Percentiles rank a stretch among this genome's conserved stretches.
These are phyloP conservation scores for Xerocomus minutiporus DNA, from an alignment of 1,284 basidiomycete genomes.

Conservation along the genomic window DNA sequence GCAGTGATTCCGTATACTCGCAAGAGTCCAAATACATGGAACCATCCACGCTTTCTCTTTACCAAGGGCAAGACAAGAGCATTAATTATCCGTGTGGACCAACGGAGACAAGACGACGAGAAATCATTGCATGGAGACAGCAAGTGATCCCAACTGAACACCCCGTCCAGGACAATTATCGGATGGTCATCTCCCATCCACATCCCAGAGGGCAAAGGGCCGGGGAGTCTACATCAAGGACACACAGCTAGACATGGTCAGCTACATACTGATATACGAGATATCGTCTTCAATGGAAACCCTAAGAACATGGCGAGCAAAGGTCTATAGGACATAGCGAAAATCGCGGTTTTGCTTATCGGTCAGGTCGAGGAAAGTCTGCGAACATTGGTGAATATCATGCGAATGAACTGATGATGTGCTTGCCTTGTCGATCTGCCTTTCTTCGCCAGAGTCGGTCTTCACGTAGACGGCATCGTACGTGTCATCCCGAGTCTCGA, in stretches of 20 bases:
- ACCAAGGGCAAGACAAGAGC: neutral
- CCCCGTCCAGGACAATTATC: constrained; percentile 26
- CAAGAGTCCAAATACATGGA: constrained; percentile 7
- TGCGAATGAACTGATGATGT: constrained; percentile 2
- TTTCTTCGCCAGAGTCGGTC: constrained; percentile 47
- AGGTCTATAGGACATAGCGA: constrained; percentile 46
- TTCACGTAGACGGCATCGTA: constrained; percentile 64
- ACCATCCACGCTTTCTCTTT: constrained; percentile 5
- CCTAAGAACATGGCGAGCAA: neutral
- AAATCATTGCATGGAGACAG: constrained; percentile 20
- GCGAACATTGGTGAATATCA: constrained; percentile 5
- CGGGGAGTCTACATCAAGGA: constrained; percentile 5
- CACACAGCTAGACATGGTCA: constrained; percentile 8
- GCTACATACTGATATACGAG: constrained; percentile 11
- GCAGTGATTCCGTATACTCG: constrained; percentile 8
- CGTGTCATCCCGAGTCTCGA: constrained; percentile 49
- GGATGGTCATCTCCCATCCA: constrained; percentile 14
- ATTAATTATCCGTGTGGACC: neutral
- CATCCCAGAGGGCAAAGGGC: neutral
- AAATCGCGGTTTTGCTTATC: constrained; percentile 60
- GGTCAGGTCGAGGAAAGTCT: constrained; percentile 67
- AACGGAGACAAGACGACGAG: constrained; percentile 13
- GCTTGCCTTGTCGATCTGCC: constrained; percentile 57
- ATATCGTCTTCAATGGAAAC: neutral
- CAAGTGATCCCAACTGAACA: constrained; percentile 18